Base-by-base conservation (phyloP, 306 rosid species). In the Purshia tridentata region DNA sequence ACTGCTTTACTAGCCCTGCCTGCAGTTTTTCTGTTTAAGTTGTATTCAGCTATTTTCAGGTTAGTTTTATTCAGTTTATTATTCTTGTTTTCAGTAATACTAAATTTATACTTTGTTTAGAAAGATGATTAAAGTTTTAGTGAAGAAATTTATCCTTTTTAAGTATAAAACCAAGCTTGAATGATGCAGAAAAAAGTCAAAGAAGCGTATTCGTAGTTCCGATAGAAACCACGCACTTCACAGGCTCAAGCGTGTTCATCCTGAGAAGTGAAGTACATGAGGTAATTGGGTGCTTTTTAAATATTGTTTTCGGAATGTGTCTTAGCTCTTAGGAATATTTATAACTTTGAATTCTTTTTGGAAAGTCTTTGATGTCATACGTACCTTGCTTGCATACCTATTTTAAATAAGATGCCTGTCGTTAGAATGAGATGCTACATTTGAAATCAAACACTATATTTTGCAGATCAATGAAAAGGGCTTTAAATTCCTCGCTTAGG, bases 1-100 rank as follows among this genome's bases (percentile, higher is more conserved):
- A 60, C 87, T 65, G 72, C 78, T 70, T 59, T 74, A 45, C 77
- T 84, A 45, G 83, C 80, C 62, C 72, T 84, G 48, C 84, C 87
- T 46, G 68, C 74, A 45, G 58, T 74, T 53, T 68, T 75, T 54
- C 45, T 84, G 59, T 71, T 72, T 39, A 74, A 60, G 70, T 65
- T 80, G 65, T 66, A 5, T 70, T 65, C 70, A 9, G 69, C 50
- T 62, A 55, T 74, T 46, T 70, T 69, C 73, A 67, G 85, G 87
- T 77, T 45, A 51, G 81, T 70, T 20, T 72, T 58, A 58, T 49
- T 51, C 15, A 39, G 22, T n/a, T 11, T 8, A 58, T 19, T 29
- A 7, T n/a, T 64, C n/a, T 5, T 50, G 6, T n/a, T 13, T 45
- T 5, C 6, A 16, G 45, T 44, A 11, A 5, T 37, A 1, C n/a